Base-by-base conservation (phyloP, 768 basidiomycete genomes). In the Pholiota conissans region DNA sequence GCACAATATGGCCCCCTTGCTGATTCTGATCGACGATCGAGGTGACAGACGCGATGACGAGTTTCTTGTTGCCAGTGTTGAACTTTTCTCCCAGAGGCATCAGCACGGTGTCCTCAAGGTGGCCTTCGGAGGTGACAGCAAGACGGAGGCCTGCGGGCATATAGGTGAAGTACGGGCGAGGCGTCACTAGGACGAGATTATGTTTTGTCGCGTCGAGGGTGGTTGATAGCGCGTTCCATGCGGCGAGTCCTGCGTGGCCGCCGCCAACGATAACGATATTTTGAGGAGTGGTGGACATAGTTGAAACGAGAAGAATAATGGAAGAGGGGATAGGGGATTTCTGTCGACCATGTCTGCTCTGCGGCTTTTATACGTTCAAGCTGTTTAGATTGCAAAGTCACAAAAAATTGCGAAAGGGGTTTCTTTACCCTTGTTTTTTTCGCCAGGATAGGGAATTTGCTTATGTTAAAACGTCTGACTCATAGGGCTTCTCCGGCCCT, bases 91-190 rank as follows among this genome's bases (percentile, higher is more conserved):
- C 82, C 57, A 77, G 80, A 0, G 84, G 78, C 14, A 88, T 75
- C 55, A 84, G 68, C 0, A 74, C 73, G 1, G 65, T 67, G 27
- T 82, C 73, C 58, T 82, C 81, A 45, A 79, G 69, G 22, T 75
- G 59, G 42, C 74, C 79, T 46, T 73, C 69, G 0, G 70, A 61
- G 10, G 82, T 75, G 5, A 84, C 82, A 49, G 81, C 63, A 66
- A 86, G 76, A 48, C 89, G 84, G 1, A 84, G 70, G 51, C 74
- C 63, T 0, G 83, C 79, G 13, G 83, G 73, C n/a, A 83, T 75
- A 61, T 80, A 70, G 5, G 84, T 66, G 58, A 73, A 75, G 65
- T 79, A 85, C 1, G 84, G 74, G 1, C 79, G 79, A 0, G 79
- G 66, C 42, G 76, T 80, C 59, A 91, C 71, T 60, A 90, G 78